Evolutionary conservation across 2,329 filamentous ascomycete genomes (phyloP), one percentile per base, ranked within the genome.

Genomic region (Trichoderma sp.): DNA sequence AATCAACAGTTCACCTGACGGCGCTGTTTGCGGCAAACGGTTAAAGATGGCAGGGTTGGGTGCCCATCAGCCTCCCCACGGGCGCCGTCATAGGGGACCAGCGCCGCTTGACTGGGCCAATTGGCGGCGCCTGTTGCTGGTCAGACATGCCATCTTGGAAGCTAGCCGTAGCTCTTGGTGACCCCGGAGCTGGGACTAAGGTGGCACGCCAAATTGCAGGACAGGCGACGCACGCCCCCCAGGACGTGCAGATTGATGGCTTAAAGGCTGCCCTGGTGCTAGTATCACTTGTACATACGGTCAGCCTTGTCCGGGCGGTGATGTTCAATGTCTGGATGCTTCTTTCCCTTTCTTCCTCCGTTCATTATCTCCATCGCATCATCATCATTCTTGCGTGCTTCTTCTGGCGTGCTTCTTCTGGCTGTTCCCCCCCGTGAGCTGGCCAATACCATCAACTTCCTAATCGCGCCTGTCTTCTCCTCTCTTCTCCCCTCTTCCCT

Each of bases 1-100:
- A 50, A 60, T 24, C 45, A 24, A 24, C 21, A 21, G 57, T 48
- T 50, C 57, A 60, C 57, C 57, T 60, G 57, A 60, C 57, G 30
- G 57, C 30, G 19, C 45, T 50, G 10, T 10, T 34, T 52, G 50
- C 21, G 50, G 50, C 3, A 52, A 39, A n/a, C 28, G 34, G 34
- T 14, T 39, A 39, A 39, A 39, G 34, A 34, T 34, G 30, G 30
- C 30, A 34, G 30, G 30, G 30, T 34, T 34, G 9, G 9, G 44
- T 47, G 19, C 34, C 34, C 34, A 39, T 39, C 34, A 39, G 34
- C 34, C 34, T 39, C 34, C 34, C 34, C 34, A 39, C 34, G 34
- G 14, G 34, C 34, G 34, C 34, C 34, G 34, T 14, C 34, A 14
- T 39, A 39, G 44, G 44, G 44, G 44, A 39, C 34, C 34, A 14